Base-by-base conservation (phyloP, 306 rosid genomes). In the Glycine soja region DNA sequence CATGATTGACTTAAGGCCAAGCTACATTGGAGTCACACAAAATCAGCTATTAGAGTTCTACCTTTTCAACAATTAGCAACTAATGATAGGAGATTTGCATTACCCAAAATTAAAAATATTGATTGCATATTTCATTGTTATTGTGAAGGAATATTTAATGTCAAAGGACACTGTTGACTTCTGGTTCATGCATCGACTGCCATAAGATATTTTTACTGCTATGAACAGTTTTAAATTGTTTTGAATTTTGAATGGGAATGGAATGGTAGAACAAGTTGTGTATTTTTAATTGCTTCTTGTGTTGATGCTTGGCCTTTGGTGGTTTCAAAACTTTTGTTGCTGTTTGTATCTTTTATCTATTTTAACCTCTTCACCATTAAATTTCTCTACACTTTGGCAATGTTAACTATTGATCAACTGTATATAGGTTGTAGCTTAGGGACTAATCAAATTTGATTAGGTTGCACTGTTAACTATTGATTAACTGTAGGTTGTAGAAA, bases 21-120 rank as follows among this genome's bases (percentile, higher is more conserved):
- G 75, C 59, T 56, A 69, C 14, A 66, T 78, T 53, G 19, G 68
- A 67, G 5, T 67, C 54, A 32, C 32, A 3, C 14, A 78, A 52
- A 78, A 68, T 57, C 12, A 56, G 2, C 8, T 42, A 42, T 42
- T 42, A 42, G 46, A 42, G 46, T 7, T 0, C 8, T 3, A 8
- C 8, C 8, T 42, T 42, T 7, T 61, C 53, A 71, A 34, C 38
- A 64, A 74, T 70, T 13, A 63, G 65, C 50, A 74, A 84, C 51
- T 69, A 76, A 74, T 74, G 84, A 84, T 76, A 72, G 78, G 84
- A 40, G 74, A 73, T 78, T 61, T 77, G 24, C 2, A 65, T 65
- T 38, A 65, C 47, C 13, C 47, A 8, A 3, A 14, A 64, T 8
- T 0, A 36, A 30, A 34, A 14, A 66, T 15, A 88, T 70, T 57